Evolutionary conservation across 495 filamentous ascomycete species (phyloP).

Genomic region (Bryoglossum gracile): DNA sequence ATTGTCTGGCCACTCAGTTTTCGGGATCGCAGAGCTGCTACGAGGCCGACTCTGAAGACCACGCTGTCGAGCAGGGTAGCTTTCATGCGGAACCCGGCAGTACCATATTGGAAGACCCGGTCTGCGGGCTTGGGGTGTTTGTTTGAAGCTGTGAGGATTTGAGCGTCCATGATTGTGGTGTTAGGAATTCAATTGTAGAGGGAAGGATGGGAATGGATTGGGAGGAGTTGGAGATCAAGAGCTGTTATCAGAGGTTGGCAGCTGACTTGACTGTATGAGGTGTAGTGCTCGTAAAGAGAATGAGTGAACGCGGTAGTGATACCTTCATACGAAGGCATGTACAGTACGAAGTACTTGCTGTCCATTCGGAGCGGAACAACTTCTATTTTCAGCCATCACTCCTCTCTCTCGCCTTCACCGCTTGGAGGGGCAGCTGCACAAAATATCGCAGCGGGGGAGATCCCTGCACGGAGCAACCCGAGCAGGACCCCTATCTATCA

Average conservation of each 20-base stretch:
- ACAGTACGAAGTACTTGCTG: not conserved
- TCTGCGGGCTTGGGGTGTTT: conserved; percentile 62
- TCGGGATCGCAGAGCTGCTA: conserved; percentile 84
- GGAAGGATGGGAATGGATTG: not conserved
- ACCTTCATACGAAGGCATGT: too few relatives aligned
- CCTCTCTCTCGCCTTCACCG: too few relatives aligned
- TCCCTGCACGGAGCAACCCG: not conserved
- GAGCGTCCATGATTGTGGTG: conserved; percentile 28
- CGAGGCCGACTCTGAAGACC: conserved; percentile 81
- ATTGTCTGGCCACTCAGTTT: conserved; percentile 84
- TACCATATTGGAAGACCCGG: conserved; percentile 82
- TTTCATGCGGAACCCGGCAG: conserved; percentile 67
- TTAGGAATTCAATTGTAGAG: not conserved
- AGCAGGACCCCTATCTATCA: not conserved
- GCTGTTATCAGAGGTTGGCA: too few relatives aligned
- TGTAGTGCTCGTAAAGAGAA: too few relatives aligned
- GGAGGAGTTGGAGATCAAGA: not conserved
- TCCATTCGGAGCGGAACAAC: not conserved
- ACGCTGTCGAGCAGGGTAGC: conserved; percentile 75
- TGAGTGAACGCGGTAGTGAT: too few relatives aligned
- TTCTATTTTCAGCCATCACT: too few relatives aligned
- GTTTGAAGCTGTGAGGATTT: conserved; percentile 52
- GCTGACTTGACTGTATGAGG: too few relatives aligned
- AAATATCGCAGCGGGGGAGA: not conserved
- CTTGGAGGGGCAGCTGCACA: conserved; percentile 1